Percentiles rank a stretch among this genome's conserved stretches.
phyloP scores from a whole-genome alignment of 495 filamentous ascomycete genomes.

The Aspergillus coremiiformis region DNA sequence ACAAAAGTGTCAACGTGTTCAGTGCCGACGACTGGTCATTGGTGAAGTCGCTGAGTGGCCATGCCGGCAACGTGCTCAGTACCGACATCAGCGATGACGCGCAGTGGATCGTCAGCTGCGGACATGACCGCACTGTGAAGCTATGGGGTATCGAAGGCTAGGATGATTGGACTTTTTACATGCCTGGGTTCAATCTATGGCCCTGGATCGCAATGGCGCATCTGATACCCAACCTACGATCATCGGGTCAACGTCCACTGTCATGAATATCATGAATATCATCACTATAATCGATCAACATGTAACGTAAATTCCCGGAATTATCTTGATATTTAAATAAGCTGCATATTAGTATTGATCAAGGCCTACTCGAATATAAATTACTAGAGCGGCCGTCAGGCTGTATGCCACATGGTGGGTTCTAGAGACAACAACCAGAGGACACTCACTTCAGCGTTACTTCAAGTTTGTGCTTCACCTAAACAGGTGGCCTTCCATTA shows the following conservation, averaged over 20 bases:
- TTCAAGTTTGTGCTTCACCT: no score
- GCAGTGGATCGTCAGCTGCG: conserved; percentile 86
- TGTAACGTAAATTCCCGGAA: neutral
- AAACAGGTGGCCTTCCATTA: no score
- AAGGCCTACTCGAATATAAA: no score
- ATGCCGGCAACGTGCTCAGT: conserved; percentile 84
- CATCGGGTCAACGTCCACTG: no score
- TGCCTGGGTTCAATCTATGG: neutral
- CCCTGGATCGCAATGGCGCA: neutral
- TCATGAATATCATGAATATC: no score
- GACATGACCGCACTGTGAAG: conserved; percentile 92
- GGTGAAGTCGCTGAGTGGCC: conserved; percentile 78
- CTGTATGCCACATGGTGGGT: no score
- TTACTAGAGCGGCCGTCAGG: no score
- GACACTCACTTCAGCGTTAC: no score
- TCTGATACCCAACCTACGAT: no score
- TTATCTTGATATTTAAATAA: conserved; percentile 1
- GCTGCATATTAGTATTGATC: no score
- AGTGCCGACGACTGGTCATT: conserved; percentile 94
- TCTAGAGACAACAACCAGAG: no score
- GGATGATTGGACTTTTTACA: neutral
- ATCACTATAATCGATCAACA: no score
- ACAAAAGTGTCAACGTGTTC: conserved; percentile 92
- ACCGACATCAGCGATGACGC: conserved; percentile 79
- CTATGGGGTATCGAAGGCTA: conserved; percentile 75